Evolutionary conservation across 2,329 filamentous ascomycete species (phyloP).

Genomic region (Lachnellula willkommii): DNA sequence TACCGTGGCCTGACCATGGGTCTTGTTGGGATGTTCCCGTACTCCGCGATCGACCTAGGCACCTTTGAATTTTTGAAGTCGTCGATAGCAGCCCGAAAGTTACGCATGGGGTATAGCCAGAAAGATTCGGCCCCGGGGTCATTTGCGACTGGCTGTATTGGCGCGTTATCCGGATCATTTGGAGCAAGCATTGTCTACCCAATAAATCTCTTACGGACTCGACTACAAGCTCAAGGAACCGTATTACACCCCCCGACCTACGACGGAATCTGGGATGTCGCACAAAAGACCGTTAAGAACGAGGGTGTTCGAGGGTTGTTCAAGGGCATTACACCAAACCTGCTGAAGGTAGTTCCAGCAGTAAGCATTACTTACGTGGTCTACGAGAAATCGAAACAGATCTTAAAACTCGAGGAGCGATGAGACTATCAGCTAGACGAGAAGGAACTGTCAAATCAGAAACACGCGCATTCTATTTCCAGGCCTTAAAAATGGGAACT

Average conservation of each 20-base stretch:
- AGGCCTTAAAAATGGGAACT: background rate
- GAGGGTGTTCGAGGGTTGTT: conserved; percentile 86
- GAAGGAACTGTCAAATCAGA: background rate
- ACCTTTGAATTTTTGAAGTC: conserved; percentile 92
- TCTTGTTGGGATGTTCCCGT: conserved; percentile 93
- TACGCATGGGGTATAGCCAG: conserved; percentile 68
- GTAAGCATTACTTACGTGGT: conserved; percentile 93
- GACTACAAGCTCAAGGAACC: conserved; percentile 91
- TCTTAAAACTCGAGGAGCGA: conserved; percentile 42
- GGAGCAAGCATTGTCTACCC: conserved; percentile 94
- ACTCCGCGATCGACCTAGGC: conserved; percentile 92
- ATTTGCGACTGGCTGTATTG: conserved; percentile 80
- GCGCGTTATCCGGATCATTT: conserved; percentile 84
- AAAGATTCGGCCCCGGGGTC: conserved; percentile 78
- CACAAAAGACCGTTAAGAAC: conserved; percentile 70
- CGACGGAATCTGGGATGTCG: conserved; percentile 84
- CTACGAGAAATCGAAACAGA: conserved; percentile 81
- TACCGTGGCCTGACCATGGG: conserved; percentile 95
- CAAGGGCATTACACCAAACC: conserved; percentile 89
- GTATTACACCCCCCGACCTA: conserved; percentile 87
- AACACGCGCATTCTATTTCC: background rate
- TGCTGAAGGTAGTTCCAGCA: conserved; percentile 92
- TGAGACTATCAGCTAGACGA: conserved; percentile 2
- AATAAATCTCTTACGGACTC: conserved; percentile 84
- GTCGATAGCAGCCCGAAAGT: conserved; percentile 63